Percentiles rank a stretch among this genome's conserved stretches.
These are phyloP conservation scores for Trichoderma sp. DNA, from an alignment of 2,329 filamentous ascomycete species.

Conservation along the genomic window DNA sequence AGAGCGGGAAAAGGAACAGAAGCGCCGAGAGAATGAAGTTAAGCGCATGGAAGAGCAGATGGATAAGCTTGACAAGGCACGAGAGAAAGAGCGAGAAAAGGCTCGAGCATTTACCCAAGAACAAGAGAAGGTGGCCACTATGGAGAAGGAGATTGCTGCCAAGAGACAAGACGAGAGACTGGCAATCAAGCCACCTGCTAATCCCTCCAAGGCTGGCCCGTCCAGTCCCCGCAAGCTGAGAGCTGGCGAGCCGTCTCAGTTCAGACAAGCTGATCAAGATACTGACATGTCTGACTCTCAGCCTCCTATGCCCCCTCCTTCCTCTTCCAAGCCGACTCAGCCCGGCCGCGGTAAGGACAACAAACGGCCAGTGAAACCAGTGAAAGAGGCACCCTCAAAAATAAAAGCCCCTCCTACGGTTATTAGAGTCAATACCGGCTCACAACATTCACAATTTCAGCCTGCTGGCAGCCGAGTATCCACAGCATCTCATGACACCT, in stretches of 20 bases:
- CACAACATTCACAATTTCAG: slow-evolving; percentile 59
- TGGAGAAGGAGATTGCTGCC: slow-evolving; percentile 52
- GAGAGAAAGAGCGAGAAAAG: slow-evolving; percentile 69
- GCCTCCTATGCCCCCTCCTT: slow-evolving; percentile 57
- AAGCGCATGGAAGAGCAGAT: slow-evolving; percentile 59
- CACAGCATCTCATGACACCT: slow-evolving; percentile 51
- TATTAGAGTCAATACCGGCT: slow-evolving; percentile 67
- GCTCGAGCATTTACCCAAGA: slow-evolving; percentile 58
- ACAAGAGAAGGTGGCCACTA: slow-evolving; percentile 50
- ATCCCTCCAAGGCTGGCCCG: slow-evolving; percentile 45
- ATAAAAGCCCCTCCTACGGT: slow-evolving; percentile 65
- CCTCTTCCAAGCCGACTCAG: slow-evolving; percentile 51
- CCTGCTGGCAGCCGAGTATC: slow-evolving; percentile 51
- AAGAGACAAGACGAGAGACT: slow-evolving; percentile 52
- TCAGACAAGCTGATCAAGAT: slow-evolving; percentile 41
- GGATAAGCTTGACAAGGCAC: slow-evolving; percentile 62
- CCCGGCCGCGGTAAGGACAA: slow-evolving; percentile 49
- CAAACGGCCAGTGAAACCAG: slow-evolving; percentile 61
- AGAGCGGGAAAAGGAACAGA: slow-evolving; percentile 63
- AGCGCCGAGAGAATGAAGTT: slow-evolving; percentile 63
- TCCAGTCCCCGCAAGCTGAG: slow-evolving; percentile 47
- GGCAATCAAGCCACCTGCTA: slow-evolving; percentile 41
- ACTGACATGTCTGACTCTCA: slow-evolving; percentile 57
- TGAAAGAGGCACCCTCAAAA: slow-evolving; percentile 57
- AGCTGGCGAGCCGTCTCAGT: slow-evolving; percentile 31